phyloP scores from a whole-genome alignment of 345 rosid genomes.

The Zanthoxylum bungeanum region DNA sequence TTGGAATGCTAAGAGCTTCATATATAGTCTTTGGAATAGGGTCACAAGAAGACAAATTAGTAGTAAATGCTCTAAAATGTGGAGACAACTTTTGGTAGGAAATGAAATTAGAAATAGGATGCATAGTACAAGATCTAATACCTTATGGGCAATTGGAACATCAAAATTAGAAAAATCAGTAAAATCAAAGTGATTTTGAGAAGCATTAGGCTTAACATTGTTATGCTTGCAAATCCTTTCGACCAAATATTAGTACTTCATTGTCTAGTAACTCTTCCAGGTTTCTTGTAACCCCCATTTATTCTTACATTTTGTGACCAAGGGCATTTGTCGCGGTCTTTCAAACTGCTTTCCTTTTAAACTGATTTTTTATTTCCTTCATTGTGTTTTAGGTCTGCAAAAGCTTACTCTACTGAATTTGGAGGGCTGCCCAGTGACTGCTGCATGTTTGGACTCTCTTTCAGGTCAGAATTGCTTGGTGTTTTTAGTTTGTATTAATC shows the following conservation, averaged over 20 bases:
- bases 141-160: too few species aligned
- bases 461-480: constrained; percentile 45
- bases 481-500: neutral
- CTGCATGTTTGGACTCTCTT: constrained; percentile 77
- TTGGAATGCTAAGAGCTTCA: too few species aligned
- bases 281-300: neutral
- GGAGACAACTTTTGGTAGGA: too few species aligned
- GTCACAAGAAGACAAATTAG: too few species aligned
- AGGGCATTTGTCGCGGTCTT: neutral
- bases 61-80: too few species aligned
- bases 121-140: too few species aligned
- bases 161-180: too few species aligned
- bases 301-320: neutral
- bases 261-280: neutral
- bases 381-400: constrained; percentile 53
- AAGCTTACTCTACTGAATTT: constrained; percentile 70
- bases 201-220: too few species aligned
- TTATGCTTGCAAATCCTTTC: neutral
- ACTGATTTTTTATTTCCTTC: constrained; percentile 1
- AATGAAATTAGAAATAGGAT: too few species aligned
- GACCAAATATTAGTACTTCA: neutral
- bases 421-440: constrained; percentile 85
- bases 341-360: neutral
- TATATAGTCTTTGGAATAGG: too few species aligned
- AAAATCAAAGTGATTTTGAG: too few species aligned